A percentile compares a stretch with the other conserved stretches of the same genome.
These are phyloP conservation scores for Aspergillus fumigatus DNA, from an alignment of 2,329 filamentous ascomycete genomes.

Conservation along the genomic window DNA sequence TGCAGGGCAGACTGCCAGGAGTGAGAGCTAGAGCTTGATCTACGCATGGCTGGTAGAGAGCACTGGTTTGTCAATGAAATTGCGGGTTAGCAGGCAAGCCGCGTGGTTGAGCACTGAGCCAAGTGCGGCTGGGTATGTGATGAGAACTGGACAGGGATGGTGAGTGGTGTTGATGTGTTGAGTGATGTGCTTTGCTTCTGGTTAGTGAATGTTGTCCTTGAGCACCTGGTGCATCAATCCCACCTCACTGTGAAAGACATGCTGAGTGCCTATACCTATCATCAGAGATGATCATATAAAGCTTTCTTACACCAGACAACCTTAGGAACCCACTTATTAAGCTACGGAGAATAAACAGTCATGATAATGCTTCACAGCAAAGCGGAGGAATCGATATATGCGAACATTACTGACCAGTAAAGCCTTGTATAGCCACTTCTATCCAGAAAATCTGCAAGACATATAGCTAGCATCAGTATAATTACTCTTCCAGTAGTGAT, in stretches of 20 bases:
- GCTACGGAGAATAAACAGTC: not conserved
- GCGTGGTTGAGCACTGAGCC: not conserved
- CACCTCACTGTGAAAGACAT: not conserved
- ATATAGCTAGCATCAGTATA: not conserved
- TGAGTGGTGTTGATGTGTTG: not conserved
- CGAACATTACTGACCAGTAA: not conserved
- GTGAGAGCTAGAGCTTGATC: slow-evolving; percentile 12
- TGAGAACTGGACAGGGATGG: not conserved
- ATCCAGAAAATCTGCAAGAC: not conserved
- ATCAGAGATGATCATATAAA: not conserved
- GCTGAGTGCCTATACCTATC: not conserved
- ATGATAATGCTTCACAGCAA: not conserved
- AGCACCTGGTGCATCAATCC: not conserved
- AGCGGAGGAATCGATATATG: not conserved
- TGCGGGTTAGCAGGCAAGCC: not conserved
- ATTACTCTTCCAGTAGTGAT: not conserved
- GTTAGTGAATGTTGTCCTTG: not conserved
- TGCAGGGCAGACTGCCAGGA: slow-evolving; percentile 13
- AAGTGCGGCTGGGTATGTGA: not conserved
- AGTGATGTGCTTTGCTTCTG: not conserved
- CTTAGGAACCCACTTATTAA: not conserved
- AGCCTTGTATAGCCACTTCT: not conserved
- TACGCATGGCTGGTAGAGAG: slow-evolving; percentile 3
- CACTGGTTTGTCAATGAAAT: not conserved
- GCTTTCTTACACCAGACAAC: not conserved